Conservation (phyloP, 441 rosid species). For the Isatis lusitanica region DNA sequence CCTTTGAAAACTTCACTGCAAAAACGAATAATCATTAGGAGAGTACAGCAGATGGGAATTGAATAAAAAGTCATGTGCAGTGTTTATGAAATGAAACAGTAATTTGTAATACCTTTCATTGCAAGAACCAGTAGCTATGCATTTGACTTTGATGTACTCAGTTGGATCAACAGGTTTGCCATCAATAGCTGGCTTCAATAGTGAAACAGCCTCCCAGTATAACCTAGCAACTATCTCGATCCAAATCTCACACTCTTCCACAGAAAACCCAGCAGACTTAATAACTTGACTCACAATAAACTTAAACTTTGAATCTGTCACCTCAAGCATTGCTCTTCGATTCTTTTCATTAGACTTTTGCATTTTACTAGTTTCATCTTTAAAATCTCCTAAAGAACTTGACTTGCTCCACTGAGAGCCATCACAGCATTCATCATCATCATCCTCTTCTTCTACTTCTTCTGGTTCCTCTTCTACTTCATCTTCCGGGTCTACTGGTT, state of each 20-base stretch:
- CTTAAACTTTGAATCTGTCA: constrained; percentile 69
- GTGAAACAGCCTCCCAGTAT: constrained; percentile 92
- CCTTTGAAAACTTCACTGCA: constrained; percentile 89
- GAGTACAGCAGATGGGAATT: neutral
- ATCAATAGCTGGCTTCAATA: constrained; percentile 62
- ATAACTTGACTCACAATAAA: constrained; percentile 61
- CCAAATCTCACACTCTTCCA: constrained; percentile 61
- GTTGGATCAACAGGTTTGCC: constrained; percentile 64
- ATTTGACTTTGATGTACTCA: constrained; percentile 82
- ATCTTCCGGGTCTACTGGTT: constrained; percentile 70
- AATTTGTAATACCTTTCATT: constrained; percentile 57
- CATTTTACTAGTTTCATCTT: constrained; percentile 44
- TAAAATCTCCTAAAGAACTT: constrained; percentile 50
- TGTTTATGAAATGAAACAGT: no score
- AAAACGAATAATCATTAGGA: constrained; percentile 4
- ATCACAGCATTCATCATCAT: constrained; percentile 67
- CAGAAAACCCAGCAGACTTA: constrained; percentile 47
- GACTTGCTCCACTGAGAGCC: constrained; percentile 71
- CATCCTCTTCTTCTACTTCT: constrained; percentile 84
- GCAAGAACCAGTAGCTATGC: constrained; percentile 83
- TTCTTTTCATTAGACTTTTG: constrained; percentile 57
- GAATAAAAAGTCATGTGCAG: neutral
- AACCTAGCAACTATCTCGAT: constrained; percentile 64
- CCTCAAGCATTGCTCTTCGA: constrained; percentile 60
- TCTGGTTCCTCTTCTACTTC: constrained; percentile 57